Evolutionary conservation across 176 grass and related monocot species (phyloP).

Genomic region (Ensete ventricosum): DNA sequence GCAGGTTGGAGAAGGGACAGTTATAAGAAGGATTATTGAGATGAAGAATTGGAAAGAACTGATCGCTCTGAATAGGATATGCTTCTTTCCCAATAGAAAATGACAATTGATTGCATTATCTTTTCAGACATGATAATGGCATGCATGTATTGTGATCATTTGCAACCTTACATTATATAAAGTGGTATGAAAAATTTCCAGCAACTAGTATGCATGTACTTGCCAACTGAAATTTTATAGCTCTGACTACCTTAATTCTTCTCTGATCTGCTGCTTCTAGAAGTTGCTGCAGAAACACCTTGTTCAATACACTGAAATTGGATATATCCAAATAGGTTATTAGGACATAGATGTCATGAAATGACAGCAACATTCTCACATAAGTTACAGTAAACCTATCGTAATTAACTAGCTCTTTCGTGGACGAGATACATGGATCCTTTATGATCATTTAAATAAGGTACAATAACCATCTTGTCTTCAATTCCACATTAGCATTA

Average conservation of each 20-base stretch:
- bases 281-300: constrained; percentile 48
- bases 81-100: too few species aligned
- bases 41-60: too few species aligned
- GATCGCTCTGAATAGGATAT: too few species aligned
- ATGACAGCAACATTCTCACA: background rate
- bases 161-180: background rate
- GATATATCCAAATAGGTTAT: constrained; percentile 11
- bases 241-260: constrained; percentile 3
- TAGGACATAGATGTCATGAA: constrained; percentile 6
- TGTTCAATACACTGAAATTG: constrained; percentile 46
- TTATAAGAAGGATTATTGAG: too few species aligned
- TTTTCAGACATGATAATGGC: background rate
- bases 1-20: too few species aligned
- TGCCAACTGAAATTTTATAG: background rate
- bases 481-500: too few species aligned
- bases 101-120: too few species aligned
- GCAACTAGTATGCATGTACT: background rate
- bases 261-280: constrained; percentile 22
- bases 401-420: background rate
- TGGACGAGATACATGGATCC: too few species aligned
- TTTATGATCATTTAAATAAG: too few species aligned
- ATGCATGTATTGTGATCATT: background rate
- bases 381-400: background rate
- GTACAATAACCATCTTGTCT: too few species aligned
- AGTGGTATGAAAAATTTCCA: background rate